Base-by-base conservation (phyloP, 2,329 filamentous ascomycete genomes). In the Fusarium keratoplasticum region DNA sequence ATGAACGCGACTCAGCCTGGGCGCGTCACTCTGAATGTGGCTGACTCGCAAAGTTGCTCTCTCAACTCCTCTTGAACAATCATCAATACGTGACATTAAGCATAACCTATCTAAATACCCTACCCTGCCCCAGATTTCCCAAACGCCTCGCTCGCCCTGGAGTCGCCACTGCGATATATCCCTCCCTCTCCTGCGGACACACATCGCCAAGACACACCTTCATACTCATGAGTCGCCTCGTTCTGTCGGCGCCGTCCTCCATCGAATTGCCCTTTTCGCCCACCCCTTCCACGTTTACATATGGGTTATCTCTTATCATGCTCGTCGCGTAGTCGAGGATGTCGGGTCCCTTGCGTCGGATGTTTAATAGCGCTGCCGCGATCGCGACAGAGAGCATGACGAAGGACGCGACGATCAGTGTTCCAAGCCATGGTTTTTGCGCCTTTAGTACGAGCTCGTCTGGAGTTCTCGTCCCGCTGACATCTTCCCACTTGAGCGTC, bases 171-270 rank as follows among this genome's bases (percentile, higher is more conserved):
- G 66, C 62, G 29, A 69, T 66, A 11, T 65, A 61, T 2, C 66
- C 66, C 62, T 66, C 25, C 16, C 52, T 61, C 22, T 69, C 61
- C 9, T 66, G 44, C 2, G 57, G 55, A 18, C 58, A 16, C 7
- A 69, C 62, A 33, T 69, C 66, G 4, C 66, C 62, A n/a, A 66
- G 47, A 38, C 66, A 58, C 20, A 69, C 57, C 47, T 44, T 59
- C 22, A 69, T 54, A 13, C 25, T 38, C 36, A 61, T 69, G 38
- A 69, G 35, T 29, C 66, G 60, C 20, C 62, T 55, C 6, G 66
- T 69, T 10, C 58, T 33, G 22, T 69, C 66, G 13, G 44, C 36
- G 5, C 66, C 66, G 13, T 66, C 57, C 16, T 69, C 62, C 62
- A 69, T 66, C 3, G 66, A 69, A 3, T 58, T 58, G 0, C 50